Conservation (phyloP, 2,329 filamentous ascomycete genomes). For the Aspergillus vadensis region DNA sequence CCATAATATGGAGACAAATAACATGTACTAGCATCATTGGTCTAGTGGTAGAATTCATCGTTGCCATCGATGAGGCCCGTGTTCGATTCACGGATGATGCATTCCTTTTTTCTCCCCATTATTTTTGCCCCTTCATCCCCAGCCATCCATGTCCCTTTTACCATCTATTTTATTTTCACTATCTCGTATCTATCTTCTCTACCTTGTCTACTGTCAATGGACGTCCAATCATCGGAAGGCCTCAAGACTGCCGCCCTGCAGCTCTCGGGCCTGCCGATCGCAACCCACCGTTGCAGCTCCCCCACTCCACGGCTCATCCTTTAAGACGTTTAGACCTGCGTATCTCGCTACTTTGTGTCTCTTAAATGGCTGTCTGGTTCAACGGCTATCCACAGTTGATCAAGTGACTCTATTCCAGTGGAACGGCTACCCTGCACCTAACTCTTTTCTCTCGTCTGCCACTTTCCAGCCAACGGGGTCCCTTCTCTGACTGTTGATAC, state of each 20-base stretch:
- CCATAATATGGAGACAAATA: not conserved
- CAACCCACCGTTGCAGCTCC: not conserved
- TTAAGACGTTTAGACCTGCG: too few species aligned
- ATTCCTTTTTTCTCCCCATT: slow-evolving; percentile 25
- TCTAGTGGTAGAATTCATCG: slow-evolving; percentile 51
- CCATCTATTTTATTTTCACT: not conserved
- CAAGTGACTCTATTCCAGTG: too few species aligned
- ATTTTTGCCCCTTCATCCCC: not conserved
- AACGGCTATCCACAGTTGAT: too few species aligned
- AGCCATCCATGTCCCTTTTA: not conserved
- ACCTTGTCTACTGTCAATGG: not conserved
- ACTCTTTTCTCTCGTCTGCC: too few species aligned
- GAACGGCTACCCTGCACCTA: too few species aligned
- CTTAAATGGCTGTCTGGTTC: too few species aligned
- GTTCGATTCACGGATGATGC: slow-evolving; percentile 52
- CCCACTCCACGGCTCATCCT: not conserved
- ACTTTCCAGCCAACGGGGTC: not conserved
- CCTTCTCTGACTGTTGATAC: not conserved
- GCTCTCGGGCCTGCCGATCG: not conserved
- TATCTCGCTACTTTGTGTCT: too few species aligned
- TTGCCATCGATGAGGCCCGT: slow-evolving; percentile 51
- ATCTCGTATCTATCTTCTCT: not conserved
- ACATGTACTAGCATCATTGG: slow-evolving; percentile 41
- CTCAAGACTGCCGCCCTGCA: not conserved
- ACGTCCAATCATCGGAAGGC: too few species aligned